These are phyloP conservation scores for Geoglossum glabrum DNA, from an alignment of 495 filamentous ascomycete species.

Conservation along the genomic window DNA sequence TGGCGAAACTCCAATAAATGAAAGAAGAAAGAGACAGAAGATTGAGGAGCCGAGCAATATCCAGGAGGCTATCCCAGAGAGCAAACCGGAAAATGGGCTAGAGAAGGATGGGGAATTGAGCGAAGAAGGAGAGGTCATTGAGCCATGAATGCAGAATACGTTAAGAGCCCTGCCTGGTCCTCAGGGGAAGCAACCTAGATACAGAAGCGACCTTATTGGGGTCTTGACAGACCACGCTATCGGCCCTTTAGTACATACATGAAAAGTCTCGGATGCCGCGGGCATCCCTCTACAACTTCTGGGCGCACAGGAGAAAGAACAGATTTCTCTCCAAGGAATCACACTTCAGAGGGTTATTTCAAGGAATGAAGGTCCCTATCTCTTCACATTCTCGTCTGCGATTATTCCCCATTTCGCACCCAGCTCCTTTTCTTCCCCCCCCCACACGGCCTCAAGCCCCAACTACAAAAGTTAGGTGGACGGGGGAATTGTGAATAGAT, in stretches of 20 bases:
- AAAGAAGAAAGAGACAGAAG: background rate
- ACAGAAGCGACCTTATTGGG: background rate
- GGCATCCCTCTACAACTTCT: no score
- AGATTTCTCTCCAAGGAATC: no score
- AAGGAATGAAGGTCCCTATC: no score
- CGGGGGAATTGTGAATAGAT: no score
- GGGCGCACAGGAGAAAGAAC: no score
- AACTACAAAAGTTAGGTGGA: no score
- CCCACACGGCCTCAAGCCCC: no score
- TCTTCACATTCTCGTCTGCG: no score
- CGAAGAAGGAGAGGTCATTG: slow-evolving; percentile 3
- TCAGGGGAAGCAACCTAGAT: background rate
- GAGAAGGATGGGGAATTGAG: background rate
- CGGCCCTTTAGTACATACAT: background rate
- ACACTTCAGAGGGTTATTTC: no score
- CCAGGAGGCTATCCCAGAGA: background rate
- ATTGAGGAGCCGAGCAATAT: background rate
- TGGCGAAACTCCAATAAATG: background rate
- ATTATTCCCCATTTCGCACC: no score
- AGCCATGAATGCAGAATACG: background rate
- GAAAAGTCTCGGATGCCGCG: no score
- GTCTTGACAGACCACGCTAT: background rate
- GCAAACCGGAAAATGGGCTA: background rate
- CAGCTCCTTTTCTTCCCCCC: no score
- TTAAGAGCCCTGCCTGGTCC: background rate